These are phyloP conservation scores for Ophiocordyceps sinensis DNA, from an alignment of 2,329 filamentous ascomycete species.

Conservation along the genomic window DNA sequence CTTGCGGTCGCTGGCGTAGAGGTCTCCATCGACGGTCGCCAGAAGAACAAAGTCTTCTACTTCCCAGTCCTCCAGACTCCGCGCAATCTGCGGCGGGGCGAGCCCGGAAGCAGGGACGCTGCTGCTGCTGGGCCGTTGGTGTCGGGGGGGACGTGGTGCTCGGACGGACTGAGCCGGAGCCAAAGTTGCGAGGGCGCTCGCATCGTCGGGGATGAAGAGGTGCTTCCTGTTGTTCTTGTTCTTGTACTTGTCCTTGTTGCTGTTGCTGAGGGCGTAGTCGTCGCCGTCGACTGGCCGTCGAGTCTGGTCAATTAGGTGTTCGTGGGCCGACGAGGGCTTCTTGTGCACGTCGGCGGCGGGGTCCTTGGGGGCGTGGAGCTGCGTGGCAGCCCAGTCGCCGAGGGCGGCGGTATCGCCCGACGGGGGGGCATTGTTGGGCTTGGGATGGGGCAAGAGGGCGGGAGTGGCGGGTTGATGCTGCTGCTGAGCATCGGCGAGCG, in stretches of 20 bases:
- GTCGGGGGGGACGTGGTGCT: slow-evolving; percentile 70
- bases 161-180: slow-evolving; percentile 92
- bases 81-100: slow-evolving; percentile 81
- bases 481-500: slow-evolving; percentile 49
- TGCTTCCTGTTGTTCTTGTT: slow-evolving; percentile 18
- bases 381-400: slow-evolving; percentile 16
- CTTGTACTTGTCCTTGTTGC: too few species aligned
- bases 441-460: not conserved
- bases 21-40: slow-evolving; percentile 97
- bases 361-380: not conserved
- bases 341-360: slow-evolving; percentile 12
- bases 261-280: too few species aligned
- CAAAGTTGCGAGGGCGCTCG: slow-evolving; percentile 94
- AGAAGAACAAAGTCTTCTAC: slow-evolving; percentile 99
- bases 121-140: slow-evolving; percentile 25
- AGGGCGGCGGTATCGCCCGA: slow-evolving; percentile 11
- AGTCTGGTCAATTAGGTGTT: slow-evolving; percentile 5
- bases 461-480: slow-evolving; percentile 28
- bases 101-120: slow-evolving; percentile 48
- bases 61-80: slow-evolving; percentile 98
- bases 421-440: slow-evolving; percentile 3
- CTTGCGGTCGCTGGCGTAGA: slow-evolving; percentile 80
- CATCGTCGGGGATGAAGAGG: slow-evolving; percentile 43
- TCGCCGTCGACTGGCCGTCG: slow-evolving; percentile 6
- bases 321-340: slow-evolving; percentile 3